Percentiles rank a stretch among this genome's conserved stretches.
Evolutionary conservation across 1,139 yeast species (phyloP).

Genomic region (Pneumocystis murina): DNA sequence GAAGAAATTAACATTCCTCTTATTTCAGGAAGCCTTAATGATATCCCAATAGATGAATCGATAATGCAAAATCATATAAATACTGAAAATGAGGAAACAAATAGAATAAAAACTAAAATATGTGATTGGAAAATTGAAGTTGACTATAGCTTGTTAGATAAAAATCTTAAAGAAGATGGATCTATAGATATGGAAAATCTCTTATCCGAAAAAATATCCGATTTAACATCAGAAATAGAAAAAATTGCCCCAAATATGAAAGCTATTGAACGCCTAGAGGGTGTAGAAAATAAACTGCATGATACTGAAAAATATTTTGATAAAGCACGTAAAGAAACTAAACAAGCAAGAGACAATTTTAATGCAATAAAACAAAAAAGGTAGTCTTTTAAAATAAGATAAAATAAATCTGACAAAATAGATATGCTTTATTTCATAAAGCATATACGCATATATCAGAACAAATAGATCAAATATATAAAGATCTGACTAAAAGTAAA

Average conservation of each 20-base stretch:
- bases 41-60: conserved; percentile 29
- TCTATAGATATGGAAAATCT: conserved; percentile 25
- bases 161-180: conserved; percentile 27
- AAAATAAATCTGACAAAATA: background rate
- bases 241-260: conserved; percentile 62
- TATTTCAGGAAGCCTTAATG: conserved; percentile 40
- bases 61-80: conserved; percentile 11
- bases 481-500: conserved; percentile 58
- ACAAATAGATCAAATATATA: conserved; percentile 64
- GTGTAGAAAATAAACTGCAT: conserved; percentile 47
- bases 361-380: conserved; percentile 47
- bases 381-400: conserved; percentile 3
- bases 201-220: conserved; percentile 35
- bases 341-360: conserved; percentile 41
- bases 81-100: conserved; percentile 9
- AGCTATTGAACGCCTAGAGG: conserved; percentile 62
- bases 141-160: conserved; percentile 41
- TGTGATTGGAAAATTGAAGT: conserved; percentile 37
- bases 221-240: conserved; percentile 43
- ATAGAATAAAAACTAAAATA: conserved; percentile 5
- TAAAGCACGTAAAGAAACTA: conserved; percentile 46
- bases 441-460: conserved; percentile 67
- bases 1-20: conserved; percentile 57
- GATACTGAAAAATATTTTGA: conserved; percentile 54
- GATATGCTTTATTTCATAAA: conserved; percentile 34